Evolutionary conservation across 768 basidiomycete genomes (phyloP).

Genomic region (Leccinum boreale): DNA sequence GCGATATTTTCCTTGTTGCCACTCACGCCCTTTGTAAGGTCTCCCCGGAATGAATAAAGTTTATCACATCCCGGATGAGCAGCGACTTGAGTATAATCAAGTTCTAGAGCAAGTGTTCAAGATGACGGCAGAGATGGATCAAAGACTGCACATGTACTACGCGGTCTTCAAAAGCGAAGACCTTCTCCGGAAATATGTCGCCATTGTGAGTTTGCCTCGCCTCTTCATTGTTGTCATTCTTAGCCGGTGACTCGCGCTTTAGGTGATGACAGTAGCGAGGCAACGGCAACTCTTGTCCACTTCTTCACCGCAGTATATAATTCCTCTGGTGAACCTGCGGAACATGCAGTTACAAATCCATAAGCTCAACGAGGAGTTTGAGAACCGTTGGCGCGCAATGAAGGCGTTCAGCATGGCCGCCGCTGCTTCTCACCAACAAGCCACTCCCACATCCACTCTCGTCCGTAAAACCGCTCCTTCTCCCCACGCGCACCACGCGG

Average conservation of each 20-base stretch:
- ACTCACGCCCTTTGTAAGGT: slow-evolving; percentile 27
- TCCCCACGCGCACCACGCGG: slow-evolving; percentile 6
- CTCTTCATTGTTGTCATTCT: slow-evolving; percentile 10
- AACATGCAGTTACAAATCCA: slow-evolving; percentile 43
- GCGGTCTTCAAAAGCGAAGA: slow-evolving; percentile 48
- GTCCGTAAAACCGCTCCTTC: slow-evolving; percentile 5
- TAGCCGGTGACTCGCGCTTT: slow-evolving; percentile 6
- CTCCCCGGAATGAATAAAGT: slow-evolving; percentile 31
- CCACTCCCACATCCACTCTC: not conserved
- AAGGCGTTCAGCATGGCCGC: slow-evolving; percentile 12
- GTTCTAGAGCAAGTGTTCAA: slow-evolving; percentile 49
- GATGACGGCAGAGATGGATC: slow-evolving; percentile 46
- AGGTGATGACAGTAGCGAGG: slow-evolving; percentile 45
- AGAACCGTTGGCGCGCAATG: slow-evolving; percentile 25
- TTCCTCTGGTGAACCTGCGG: slow-evolving; percentile 38
- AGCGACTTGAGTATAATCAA: slow-evolving; percentile 49
- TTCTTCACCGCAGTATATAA: slow-evolving; percentile 30
- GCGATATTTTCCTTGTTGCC: slow-evolving; percentile 7
- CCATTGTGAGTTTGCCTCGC: slow-evolving; percentile 45
- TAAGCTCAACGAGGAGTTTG: slow-evolving; percentile 40
- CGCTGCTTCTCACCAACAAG: slow-evolving; percentile 4
- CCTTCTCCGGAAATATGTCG: slow-evolving; percentile 44
- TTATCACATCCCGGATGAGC: slow-evolving; percentile 48
- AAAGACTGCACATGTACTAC: slow-evolving; percentile 45
- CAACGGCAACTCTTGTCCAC: slow-evolving; percentile 26